Conservation (phyloP, 164 flowering plant genomes). For the Magnolia sinica region DNA sequence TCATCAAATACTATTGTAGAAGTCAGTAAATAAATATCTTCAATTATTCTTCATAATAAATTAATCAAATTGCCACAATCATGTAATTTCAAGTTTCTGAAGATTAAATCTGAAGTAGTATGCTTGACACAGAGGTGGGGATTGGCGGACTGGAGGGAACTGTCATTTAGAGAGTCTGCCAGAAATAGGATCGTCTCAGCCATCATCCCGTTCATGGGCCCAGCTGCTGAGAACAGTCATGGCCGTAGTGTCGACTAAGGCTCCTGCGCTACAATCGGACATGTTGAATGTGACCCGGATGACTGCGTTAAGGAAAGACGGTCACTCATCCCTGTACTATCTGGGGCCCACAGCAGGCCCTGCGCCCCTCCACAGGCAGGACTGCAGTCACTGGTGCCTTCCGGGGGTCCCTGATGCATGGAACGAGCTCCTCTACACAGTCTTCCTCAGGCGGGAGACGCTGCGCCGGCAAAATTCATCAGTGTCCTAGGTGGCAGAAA, state of each 20-base stretch:
- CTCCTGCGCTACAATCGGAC: conserved; percentile 21
- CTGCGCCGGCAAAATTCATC: conserved; percentile 22
- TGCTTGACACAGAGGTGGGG: conserved; percentile 61
- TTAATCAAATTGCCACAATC: not conserved
- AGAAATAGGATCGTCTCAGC: conserved; percentile 51
- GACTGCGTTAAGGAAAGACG: conserved; percentile 79
- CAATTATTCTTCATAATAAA: not conserved
- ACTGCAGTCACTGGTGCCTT: conserved; percentile 98
- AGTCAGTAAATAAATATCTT: too few species aligned
- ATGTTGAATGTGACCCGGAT: conserved; percentile 62
- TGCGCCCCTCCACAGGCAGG: conserved; percentile 71
- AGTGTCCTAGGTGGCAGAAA: conserved; percentile 14
- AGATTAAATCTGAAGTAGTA: not conserved
- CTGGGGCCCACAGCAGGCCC: conserved; percentile 39
- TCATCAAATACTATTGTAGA: not conserved
- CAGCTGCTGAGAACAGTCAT: conserved; percentile 32
- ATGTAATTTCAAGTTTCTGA: not conserved
- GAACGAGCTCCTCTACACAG: conserved; percentile 81
- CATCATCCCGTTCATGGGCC: conserved; percentile 39
- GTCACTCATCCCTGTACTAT: conserved; percentile 80
- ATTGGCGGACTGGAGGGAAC: conserved; percentile 78
- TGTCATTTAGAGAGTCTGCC: conserved; percentile 84
- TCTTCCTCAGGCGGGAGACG: conserved; percentile 40
- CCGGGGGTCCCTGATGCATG: conserved; percentile 95
- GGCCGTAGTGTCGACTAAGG: conserved; percentile 33